Evolutionary conservation across 257 asterid genomes (phyloP).

Genomic region (Solanum okadae): DNA sequence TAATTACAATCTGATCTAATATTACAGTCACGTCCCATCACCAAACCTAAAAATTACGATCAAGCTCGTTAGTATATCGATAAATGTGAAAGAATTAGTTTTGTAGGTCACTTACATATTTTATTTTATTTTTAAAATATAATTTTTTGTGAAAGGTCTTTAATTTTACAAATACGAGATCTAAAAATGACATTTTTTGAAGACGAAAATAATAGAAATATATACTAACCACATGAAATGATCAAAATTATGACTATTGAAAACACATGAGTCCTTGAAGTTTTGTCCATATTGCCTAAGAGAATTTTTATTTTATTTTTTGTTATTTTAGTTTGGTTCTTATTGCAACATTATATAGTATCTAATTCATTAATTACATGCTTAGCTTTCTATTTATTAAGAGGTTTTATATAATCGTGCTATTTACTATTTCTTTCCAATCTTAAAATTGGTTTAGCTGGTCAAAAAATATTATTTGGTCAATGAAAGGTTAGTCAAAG

Average conservation of each 20-base stretch:
- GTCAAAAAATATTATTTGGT: not conserved
- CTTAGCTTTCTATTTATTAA: not conserved
- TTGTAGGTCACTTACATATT: not conserved
- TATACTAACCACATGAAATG: not conserved
- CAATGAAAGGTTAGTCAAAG: not conserved
- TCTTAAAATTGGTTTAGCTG: not conserved
- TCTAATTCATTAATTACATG: not conserved
- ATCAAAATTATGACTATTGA: not conserved
- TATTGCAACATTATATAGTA: not conserved
- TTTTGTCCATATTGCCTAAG: not conserved
- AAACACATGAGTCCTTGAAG: not conserved
- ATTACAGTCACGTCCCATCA: not conserved
- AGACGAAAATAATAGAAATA: not conserved
- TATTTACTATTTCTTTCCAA: not conserved
- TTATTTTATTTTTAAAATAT: too few relatives aligned
- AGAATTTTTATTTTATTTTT: not conserved
- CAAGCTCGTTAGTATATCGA: not conserved
- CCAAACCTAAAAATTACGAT: not conserved
- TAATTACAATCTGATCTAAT: not conserved
- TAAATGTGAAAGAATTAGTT: not conserved
- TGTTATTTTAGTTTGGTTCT: not conserved
- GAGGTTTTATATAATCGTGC: not conserved
- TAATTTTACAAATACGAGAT: not conserved
- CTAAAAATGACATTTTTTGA: not conserved
- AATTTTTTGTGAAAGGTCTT: not conserved